Base-by-base conservation (phyloP, 2,329 filamentous ascomycete species). In the Claviceps sp. region DNA sequence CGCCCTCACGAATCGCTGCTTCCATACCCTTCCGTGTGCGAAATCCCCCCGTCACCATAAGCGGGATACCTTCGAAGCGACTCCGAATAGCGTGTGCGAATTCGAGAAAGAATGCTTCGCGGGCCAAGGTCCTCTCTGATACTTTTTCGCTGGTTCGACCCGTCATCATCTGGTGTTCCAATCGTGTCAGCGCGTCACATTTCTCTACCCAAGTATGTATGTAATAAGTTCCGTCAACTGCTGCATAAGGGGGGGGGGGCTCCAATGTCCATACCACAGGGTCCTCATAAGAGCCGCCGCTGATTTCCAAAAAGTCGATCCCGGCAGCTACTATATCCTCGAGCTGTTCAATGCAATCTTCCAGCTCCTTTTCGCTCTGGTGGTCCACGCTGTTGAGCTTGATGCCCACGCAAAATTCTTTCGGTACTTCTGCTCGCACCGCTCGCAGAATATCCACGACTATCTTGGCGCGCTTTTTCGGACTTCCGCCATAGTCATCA, bases 81-180 rank as follows among this genome's bases (percentile, higher is more conserved):
- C 61, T 59, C 30, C 77, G 71, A 38, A 78, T 72, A 8, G 70
- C 66, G n/a, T 69, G 65, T 0, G 80, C 78, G 56, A 85, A 86
- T 46, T 84, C 77, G 1, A 85, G 68, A 66, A 87, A 87, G 69
- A 83, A 86, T 0, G 81, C 80, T 58, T 87, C 82, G 7, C 82
- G 73, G 0, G 73, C 72, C 13, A 67, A 65, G 1, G 79, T 81
- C 22, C 49, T 52, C 6, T 49, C 52, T 14, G 53, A 50, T 19
- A 48, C 45, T n/a, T 30, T 13, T 5, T 16, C n/a, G 17, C 24
- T 14, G 2, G 14, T 42, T 26, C 30, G 24, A 8, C 48, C 48
- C 11, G 37, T 46, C 48, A 53, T 38, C 52, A 53, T 54, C 48
- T 55, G 48, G 16, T 34, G 2, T 46, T 34, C 16, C 26, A 14